These are phyloP conservation scores for Termitomyces sp. DNA, from an alignment of 768 basidiomycete genomes.

Conservation along the genomic window DNA sequence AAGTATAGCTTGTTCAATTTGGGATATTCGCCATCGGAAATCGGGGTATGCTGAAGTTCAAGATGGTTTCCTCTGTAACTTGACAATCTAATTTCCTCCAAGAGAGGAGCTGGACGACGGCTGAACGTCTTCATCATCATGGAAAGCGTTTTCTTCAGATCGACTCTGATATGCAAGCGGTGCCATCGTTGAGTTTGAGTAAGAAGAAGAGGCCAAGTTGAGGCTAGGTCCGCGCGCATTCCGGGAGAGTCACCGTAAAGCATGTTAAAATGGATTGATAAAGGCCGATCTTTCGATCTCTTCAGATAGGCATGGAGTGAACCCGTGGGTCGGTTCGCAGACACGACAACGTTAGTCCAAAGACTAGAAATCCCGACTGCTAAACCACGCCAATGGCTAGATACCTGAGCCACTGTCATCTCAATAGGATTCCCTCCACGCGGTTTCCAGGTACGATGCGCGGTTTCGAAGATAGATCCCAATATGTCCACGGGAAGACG, in stretches of 20 bases:
- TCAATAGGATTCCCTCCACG: neutral
- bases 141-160: neutral
- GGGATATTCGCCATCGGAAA: neutral
- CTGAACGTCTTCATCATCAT: neutral
- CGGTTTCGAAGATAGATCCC: neutral
- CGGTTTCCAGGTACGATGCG: neutral
- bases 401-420: neutral
- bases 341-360: neutral
- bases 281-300: neutral
- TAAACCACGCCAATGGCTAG: neutral
- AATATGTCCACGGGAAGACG: neutral
- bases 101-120: neutral
- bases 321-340: neutral
- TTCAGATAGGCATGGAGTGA: neutral
- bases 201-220: neutral
- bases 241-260: neutral
- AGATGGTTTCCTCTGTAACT: neutral
- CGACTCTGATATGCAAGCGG: neutral
- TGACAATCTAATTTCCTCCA: neutral
- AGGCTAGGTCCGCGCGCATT: neutral
- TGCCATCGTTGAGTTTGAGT: neutral
- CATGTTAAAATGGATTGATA: neutral
- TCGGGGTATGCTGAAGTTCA: neutral
- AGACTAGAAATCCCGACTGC: neutral
- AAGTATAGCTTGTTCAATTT: neutral